These are phyloP conservation scores for Penicillium sp. DNA, from an alignment of 2,329 filamentous ascomycete species.

Conservation along the genomic window DNA sequence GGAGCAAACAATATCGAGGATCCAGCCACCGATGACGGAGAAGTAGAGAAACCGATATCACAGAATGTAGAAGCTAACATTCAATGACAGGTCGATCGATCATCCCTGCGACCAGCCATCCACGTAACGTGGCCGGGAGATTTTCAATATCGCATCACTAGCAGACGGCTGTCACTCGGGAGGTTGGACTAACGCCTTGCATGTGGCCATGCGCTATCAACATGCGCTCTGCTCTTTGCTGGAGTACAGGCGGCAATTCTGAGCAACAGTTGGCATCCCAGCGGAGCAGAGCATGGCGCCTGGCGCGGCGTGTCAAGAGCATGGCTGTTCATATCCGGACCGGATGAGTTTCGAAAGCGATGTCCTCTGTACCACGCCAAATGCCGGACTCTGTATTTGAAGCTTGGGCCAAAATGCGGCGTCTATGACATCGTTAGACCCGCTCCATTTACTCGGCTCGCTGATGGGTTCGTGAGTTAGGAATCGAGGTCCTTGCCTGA, in stretches of 20 bases:
- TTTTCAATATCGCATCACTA: constrained; percentile 10
- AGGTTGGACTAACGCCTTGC: neutral
- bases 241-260: neutral
- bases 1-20: neutral
- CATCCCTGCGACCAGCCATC: neutral
- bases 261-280: neutral
- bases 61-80: neutral
- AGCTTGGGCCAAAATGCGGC: neutral
- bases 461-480: neutral
- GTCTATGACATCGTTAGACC: neutral
- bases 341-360: constrained; percentile 1
- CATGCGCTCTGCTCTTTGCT: neutral
- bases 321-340: neutral
- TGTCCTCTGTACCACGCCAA: neutral
- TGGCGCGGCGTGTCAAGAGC: neutral
- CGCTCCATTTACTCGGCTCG: neutral
- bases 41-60: neutral
- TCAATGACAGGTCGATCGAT: constrained; percentile 9
- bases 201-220: neutral
- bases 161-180: neutral
- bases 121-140: constrained; percentile 13
- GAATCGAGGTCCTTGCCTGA: constrained; percentile 10
- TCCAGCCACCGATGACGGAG: neutral
- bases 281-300: neutral
- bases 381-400: neutral